Evolutionary conservation across 495 filamentous ascomycete genomes (phyloP).

Genomic region (Aspergillus hancockii): DNA sequence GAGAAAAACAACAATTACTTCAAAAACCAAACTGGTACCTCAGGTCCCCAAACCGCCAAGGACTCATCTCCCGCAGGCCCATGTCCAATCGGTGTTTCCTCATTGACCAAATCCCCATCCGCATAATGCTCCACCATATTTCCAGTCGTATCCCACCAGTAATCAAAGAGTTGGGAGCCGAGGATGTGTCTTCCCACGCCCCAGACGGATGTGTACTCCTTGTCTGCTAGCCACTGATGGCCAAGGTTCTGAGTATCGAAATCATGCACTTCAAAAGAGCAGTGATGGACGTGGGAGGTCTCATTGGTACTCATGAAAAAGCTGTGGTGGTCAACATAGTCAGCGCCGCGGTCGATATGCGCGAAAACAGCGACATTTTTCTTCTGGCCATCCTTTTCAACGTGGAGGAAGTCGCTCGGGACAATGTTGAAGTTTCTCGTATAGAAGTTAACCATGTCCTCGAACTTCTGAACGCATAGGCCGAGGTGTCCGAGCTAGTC

Average conservation of each 20-base stretch:
- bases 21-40: slow-evolving; percentile 19
- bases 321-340: slow-evolving; percentile 66
- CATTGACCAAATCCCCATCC: slow-evolving; percentile 66
- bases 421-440: slow-evolving; percentile 64
- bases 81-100: slow-evolving; percentile 48
- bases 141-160: slow-evolving; percentile 64
- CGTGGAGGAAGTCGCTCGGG: slow-evolving; percentile 35
- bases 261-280: slow-evolving; percentile 71
- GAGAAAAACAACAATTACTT: background rate
- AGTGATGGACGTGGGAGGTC: slow-evolving; percentile 68
- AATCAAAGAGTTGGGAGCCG: slow-evolving; percentile 76
- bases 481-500: slow-evolving; percentile 68
- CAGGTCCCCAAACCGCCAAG: slow-evolving; percentile 27
- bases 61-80: slow-evolving; percentile 20
- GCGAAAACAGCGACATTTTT: slow-evolving; percentile 60
- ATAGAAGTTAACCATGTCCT: slow-evolving; percentile 61
- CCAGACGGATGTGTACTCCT: slow-evolving; percentile 68
- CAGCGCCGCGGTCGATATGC: slow-evolving; percentile 60
- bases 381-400: slow-evolving; percentile 14
- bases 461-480: slow-evolving; percentile 60
- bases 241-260: slow-evolving; percentile 74
- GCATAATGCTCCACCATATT: slow-evolving; percentile 71
- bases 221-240: slow-evolving; percentile 65
- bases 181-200: slow-evolving; percentile 72
- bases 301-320: slow-evolving; percentile 65